Evolutionary conservation across 108 stramenopile genomes (phyloP).

Genomic region (Cylindrotheca closterium): DNA sequence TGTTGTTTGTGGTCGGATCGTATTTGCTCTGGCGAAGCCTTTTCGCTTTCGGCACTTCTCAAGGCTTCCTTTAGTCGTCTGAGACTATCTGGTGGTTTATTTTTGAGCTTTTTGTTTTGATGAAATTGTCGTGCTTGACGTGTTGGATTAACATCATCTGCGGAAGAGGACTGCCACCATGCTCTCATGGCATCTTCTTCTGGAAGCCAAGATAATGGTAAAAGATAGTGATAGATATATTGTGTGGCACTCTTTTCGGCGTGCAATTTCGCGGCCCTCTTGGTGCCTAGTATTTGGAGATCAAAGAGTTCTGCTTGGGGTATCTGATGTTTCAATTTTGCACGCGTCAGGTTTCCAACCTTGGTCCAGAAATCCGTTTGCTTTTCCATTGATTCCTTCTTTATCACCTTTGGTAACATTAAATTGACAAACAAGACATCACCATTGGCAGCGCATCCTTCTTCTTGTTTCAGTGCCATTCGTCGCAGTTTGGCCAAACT

Average conservation of each 20-base stretch:
- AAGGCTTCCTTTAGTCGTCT: constrained; percentile 21
- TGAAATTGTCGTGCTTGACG: background rate
- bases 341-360: background rate
- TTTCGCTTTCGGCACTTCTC: constrained; percentile 15
- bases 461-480: constrained; percentile 55
- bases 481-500: constrained; percentile 54
- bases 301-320: background rate
- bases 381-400: background rate
- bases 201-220: constrained; percentile 64
- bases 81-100: constrained; percentile 26
- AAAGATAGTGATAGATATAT: constrained; percentile 60
- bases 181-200: constrained; percentile 24
- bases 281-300: background rate
- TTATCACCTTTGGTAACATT: background rate
- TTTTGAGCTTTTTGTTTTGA: constrained; percentile 1
- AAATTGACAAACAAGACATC: constrained; percentile 33
- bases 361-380: background rate
- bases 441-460: constrained; percentile 24
- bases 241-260: constrained; percentile 74
- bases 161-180: constrained; percentile 26
- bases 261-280: constrained; percentile 21
- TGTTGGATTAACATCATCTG: background rate
- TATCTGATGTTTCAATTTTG: background rate
- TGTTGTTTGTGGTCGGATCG: background rate
- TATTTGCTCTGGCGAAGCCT: background rate